Conservation (phyloP, 768 basidiomycete genomes). For the Suillus subaureus region DNA sequence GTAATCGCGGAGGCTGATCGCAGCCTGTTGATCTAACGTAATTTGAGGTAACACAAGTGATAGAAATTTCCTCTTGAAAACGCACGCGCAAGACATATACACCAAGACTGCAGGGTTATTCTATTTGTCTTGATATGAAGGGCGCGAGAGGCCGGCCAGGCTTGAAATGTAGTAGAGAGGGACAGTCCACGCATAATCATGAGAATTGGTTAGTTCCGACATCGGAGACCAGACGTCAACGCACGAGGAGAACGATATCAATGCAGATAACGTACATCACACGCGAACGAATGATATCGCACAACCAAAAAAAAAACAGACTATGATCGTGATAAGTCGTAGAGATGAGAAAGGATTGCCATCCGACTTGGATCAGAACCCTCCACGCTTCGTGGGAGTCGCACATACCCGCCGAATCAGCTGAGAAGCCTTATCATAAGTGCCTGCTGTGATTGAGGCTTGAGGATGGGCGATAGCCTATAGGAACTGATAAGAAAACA, state of each 20-base stretch:
- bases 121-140: neutral
- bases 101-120: neutral
- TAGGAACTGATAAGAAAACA: neutral
- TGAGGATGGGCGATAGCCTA: neutral
- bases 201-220: neutral
- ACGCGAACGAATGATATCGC: neutral
- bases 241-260: neutral
- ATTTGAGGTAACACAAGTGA: neutral
- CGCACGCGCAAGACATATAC: neutral
- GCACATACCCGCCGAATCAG: neutral
- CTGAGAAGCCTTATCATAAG: neutral
- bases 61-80: neutral
- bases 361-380: neutral
- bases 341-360: neutral
- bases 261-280: neutral
- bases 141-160: neutral
- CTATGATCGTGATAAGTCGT: neutral
- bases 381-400: neutral
- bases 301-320: neutral
- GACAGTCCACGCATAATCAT: neutral
- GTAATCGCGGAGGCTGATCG: constrained; percentile 5
- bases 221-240: neutral
- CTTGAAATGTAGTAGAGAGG: neutral
- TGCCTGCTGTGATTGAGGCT: neutral
- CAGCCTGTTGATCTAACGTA: neutral